Evolutionary conservation across 495 filamentous ascomycete species (phyloP).

Genomic region (Glonium stellatum): DNA sequence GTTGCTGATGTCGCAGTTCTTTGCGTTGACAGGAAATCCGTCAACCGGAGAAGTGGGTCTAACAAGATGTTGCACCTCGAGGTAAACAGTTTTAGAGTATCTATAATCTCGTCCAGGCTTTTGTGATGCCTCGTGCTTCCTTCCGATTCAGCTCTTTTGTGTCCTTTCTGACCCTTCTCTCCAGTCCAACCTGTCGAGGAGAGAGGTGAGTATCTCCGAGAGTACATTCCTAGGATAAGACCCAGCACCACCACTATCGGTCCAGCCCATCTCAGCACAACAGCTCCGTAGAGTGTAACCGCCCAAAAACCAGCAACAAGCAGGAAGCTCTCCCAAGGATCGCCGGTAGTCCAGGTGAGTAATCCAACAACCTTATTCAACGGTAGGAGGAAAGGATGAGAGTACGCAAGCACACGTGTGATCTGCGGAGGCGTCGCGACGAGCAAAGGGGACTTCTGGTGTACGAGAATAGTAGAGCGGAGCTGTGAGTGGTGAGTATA

Average conservation of each 20-base stretch:
- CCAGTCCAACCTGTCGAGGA: constrained; percentile 74
- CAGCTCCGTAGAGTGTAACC: constrained; percentile 75
- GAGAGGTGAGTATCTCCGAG: constrained; percentile 78
- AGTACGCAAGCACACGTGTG: constrained; percentile 86
- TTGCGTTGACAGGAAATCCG: constrained; percentile 89
- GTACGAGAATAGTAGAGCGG: constrained; percentile 84
- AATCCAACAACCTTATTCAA: constrained; percentile 77
- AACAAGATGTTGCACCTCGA: constrained; percentile 84
- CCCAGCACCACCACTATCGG: constrained; percentile 71
- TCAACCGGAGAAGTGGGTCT: constrained; percentile 78
- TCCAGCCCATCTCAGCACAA: constrained; percentile 68
- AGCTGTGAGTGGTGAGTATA: constrained; percentile 64
- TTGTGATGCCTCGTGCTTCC: constrained; percentile 62
- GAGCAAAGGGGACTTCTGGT: constrained; percentile 90
- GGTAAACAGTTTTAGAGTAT: constrained; percentile 81
- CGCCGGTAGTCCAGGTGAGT: constrained; percentile 84
- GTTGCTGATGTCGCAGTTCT: constrained; percentile 86
- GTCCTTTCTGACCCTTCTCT: constrained; percentile 48
- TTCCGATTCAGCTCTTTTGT: constrained; percentile 53
- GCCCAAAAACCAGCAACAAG: constrained; percentile 80
- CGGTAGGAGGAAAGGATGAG: constrained; percentile 83
- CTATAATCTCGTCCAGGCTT: constrained; percentile 94
- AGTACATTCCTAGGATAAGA: constrained; percentile 88
- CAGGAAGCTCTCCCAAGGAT: constrained; percentile 96
- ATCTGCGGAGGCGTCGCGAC: constrained; percentile 90